A percentile compares a stretch with the other conserved stretches of the same genome.
These are phyloP conservation scores for Neonectria neomacrospora DNA, from an alignment of 2,329 filamentous ascomycete genomes.

Conservation along the genomic window DNA sequence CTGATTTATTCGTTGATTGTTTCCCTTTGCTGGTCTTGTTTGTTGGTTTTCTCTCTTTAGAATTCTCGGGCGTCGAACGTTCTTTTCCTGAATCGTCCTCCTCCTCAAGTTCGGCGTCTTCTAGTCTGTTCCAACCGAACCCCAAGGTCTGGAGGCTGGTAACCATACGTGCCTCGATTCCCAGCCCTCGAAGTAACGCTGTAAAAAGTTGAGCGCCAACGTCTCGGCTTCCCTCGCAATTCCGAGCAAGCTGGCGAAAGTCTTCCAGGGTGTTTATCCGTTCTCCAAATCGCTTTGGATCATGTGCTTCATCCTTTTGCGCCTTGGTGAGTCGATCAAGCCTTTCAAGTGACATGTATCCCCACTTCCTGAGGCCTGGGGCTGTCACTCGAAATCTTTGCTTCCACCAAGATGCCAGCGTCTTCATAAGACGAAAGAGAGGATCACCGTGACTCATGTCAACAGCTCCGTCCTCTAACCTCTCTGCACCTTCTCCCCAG, in stretches of 20 bases:
- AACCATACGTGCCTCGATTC: conserved; percentile 85
- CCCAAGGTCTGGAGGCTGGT: conserved; percentile 87
- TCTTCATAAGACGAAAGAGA: conserved; percentile 78
- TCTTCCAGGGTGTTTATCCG: conserved; percentile 72
- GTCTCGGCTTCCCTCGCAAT: conserved; percentile 84
- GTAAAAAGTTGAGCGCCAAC: conserved; percentile 91
- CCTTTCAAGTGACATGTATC: conserved; percentile 83
- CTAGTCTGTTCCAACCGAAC: conserved; percentile 89
- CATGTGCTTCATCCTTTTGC: conserved; percentile 70
- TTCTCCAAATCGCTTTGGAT: conserved; percentile 79
- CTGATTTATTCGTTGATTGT: conserved; percentile 18
- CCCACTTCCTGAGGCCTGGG: conserved; percentile 86
- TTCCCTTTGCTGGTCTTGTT: conserved; percentile 7
- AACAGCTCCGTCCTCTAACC: conserved; percentile 74
- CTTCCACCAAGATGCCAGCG: conserved; percentile 88
- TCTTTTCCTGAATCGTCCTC: conserved; percentile 33
- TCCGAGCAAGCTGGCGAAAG: conserved; percentile 75
- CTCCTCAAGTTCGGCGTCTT: conserved; percentile 74
- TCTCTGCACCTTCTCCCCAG: conserved; percentile 77
- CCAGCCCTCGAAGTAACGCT: conserved; percentile 81
- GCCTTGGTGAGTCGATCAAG: conserved; percentile 79
- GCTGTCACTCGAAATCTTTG: conserved; percentile 81
- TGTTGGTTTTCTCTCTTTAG: conserved; percentile 21
- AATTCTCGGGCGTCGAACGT: conserved; percentile 11
- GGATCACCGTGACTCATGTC: conserved; percentile 89